Evolutionary conservation across 768 basidiomycete species (phyloP).

Genomic region (Dacryopinax primogenitus): DNA sequence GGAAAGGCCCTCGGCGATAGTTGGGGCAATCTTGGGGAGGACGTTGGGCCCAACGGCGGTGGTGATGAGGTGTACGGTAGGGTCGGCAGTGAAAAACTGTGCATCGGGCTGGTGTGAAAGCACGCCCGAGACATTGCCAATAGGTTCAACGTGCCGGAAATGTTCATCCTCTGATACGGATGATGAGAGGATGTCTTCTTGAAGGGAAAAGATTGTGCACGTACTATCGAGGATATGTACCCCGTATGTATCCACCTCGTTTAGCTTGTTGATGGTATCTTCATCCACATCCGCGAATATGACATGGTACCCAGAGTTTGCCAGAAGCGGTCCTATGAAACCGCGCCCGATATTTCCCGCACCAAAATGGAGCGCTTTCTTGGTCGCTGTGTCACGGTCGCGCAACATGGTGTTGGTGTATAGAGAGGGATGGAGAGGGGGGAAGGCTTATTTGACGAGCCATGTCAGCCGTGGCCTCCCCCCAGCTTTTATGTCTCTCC

Average conservation of each 20-base stretch:
- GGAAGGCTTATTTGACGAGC: no score
- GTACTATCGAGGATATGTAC: constrained; percentile 27
- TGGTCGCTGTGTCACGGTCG: constrained; percentile 17
- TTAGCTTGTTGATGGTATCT: constrained; percentile 26
- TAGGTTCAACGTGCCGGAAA: not conserved
- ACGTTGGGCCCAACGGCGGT: constrained; percentile 30
- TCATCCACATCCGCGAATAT: constrained; percentile 29
- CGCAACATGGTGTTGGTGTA: no score
- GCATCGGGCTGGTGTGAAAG: constrained; percentile 16
- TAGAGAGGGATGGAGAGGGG: no score
- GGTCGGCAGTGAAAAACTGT: constrained; percentile 19
- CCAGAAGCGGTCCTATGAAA: constrained; percentile 31
- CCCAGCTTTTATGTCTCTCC: no score
- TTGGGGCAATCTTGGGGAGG: constrained; percentile 28
- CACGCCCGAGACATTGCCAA: constrained; percentile 19
- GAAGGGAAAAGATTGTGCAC: not conserved
- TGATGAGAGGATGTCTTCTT: not conserved
- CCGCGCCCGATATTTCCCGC: constrained; percentile 33
- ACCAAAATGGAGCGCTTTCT: constrained; percentile 30
- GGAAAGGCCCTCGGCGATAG: constrained; percentile 27
- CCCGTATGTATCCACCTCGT: constrained; percentile 24
- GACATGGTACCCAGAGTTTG: constrained; percentile 30
- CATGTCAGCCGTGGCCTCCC: no score
- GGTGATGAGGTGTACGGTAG: constrained; percentile 25
- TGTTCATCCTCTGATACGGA: not conserved